Base-by-base conservation (phyloP, 2,329 filamentous ascomycete genomes). In the Colletotrichum sp. region DNA sequence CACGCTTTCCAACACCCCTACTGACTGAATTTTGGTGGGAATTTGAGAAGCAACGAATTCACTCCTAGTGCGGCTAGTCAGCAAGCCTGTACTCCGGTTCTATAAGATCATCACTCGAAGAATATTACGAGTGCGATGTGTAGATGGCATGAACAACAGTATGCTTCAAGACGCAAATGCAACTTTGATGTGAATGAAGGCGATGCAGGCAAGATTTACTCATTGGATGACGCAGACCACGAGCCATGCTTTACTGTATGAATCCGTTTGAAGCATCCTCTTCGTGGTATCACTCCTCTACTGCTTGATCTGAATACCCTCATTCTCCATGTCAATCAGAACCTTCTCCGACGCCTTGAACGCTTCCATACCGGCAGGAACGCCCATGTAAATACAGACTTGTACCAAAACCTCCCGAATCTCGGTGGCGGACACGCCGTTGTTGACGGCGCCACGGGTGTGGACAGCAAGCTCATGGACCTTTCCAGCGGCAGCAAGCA, bases 401-500 rank as follows among this genome's bases (percentile, higher is more conserved):
- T 88, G 87, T 60, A 88, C 74, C 32, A 88, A 82, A 4, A 90
- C 88, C 83, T 93, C 92, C 26, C 91, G 84, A 18, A 82, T 81
- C 74, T 82, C 92, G 26, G 90, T 81, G 80, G 92, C 91, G 0
- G 86, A 89, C 12, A 90, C 82, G 0, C 91, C 92, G 78, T 93
- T 93, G 77, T 88, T 91, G 76, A 92, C 82, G 3, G 92, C 92
- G 1, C 92, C 92, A 30, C 90, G 86, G 26, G 91, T 85, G 80
- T 93, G 92, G 4, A 92, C 87, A 0, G 85, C 91, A 67, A 93
- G 85, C 79, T 93, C 92, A 0, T 88, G 86, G 10, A 84, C 84
- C 6, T 89, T 85, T 77, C 91, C 91, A 78, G 92, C 83, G 6
- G 89, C 89, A 82, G 88, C 90, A 65, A 92, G 84, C 89, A 94